These are phyloP conservation scores for Beauveria sp. DNA, from an alignment of 2,329 filamentous ascomycete genomes.

Conservation along the genomic window DNA sequence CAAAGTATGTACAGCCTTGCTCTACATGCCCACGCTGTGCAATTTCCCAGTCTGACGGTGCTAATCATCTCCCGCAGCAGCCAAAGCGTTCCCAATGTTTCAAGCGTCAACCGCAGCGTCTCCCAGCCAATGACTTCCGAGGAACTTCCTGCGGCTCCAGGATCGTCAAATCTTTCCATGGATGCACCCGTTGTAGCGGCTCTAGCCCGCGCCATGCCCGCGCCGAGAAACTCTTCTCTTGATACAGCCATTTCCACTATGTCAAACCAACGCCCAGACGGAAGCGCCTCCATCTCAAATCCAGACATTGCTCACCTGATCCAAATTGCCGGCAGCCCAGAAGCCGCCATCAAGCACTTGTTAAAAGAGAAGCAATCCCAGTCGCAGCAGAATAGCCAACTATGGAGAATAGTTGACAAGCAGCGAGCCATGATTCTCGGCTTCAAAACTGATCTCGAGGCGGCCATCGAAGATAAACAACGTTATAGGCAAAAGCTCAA, in stretches of 20 bases:
- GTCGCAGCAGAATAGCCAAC: constrained; percentile 79
- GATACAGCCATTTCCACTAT: constrained; percentile 84
- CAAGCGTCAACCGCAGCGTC: constrained; percentile 44
- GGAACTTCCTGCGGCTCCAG: constrained; percentile 24
- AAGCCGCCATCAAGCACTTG: constrained; percentile 80
- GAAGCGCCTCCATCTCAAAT: constrained; percentile 42
- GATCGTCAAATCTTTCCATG: constrained; percentile 33
- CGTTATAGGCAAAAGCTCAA: constrained; percentile 86
- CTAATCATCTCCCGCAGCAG: constrained; percentile 15
- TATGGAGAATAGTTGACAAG: constrained; percentile 95
- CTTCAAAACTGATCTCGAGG: constrained; percentile 88
- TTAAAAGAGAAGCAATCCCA: constrained; percentile 87
- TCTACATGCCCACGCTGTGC: neutral
- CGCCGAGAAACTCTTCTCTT: constrained; percentile 75
- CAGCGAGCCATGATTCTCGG: constrained; percentile 89
- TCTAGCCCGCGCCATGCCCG: constrained; percentile 30
- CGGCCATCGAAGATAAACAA: constrained; percentile 87
- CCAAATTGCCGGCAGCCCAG: constrained; percentile 76
- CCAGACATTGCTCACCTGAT: constrained; percentile 70
- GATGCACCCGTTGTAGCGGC: constrained; percentile 36
- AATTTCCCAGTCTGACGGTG: neutral
- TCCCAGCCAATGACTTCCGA: constrained; percentile 37
- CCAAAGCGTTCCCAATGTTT: constrained; percentile 18
- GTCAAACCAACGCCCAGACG: constrained; percentile 50
- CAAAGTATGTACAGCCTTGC: constrained; percentile 20